Evolutionary conservation across 2,329 filamentous ascomycete genomes (phyloP).

Genomic region (Aspergillus fumigatus): DNA sequence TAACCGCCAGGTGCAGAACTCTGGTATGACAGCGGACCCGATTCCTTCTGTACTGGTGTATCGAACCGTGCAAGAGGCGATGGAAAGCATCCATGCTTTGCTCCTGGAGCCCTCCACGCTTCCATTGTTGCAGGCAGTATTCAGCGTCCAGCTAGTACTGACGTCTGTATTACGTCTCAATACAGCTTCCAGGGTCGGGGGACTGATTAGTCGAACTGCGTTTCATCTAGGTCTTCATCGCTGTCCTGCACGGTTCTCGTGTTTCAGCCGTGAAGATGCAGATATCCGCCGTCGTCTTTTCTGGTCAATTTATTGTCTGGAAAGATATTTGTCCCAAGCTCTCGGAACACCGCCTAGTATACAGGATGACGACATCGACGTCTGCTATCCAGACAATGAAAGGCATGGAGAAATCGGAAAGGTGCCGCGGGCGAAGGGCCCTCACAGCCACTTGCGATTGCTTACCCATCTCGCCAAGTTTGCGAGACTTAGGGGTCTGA

Average conservation of each 20-base stretch:
- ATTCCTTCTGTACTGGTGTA: slow-evolving; percentile 47
- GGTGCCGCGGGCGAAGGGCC: neutral
- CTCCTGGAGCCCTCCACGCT: slow-evolving; percentile 47
- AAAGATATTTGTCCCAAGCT: slow-evolving; percentile 53
- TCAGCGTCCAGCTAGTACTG: slow-evolving; percentile 53
- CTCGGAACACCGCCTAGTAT: slow-evolving; percentile 53
- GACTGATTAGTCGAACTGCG: slow-evolving; percentile 52
- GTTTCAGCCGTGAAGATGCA: slow-evolving; percentile 46
- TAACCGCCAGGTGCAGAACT: slow-evolving; percentile 39
- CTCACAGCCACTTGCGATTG: slow-evolving; percentile 30
- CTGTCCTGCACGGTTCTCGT: slow-evolving; percentile 50
- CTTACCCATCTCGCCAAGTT: slow-evolving; percentile 45
- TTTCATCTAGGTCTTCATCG: slow-evolving; percentile 57
- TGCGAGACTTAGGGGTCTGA: slow-evolving; percentile 47
- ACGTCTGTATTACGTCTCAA: slow-evolving; percentile 55
- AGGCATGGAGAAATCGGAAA: slow-evolving; percentile 28
- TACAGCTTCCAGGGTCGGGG: slow-evolving; percentile 53
- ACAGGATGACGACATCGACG: slow-evolving; percentile 55
- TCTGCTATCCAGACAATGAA: slow-evolving; percentile 52
- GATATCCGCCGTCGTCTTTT: slow-evolving; percentile 51
- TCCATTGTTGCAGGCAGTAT: slow-evolving; percentile 46
- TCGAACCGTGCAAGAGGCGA: slow-evolving; percentile 46
- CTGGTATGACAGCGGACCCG: slow-evolving; percentile 12
- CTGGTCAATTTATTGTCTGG: slow-evolving; percentile 54
- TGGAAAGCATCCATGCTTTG: slow-evolving; percentile 46